Base-by-base conservation (phyloP, 1,139 yeast genomes). In the Magnusiomyces clavatus region DNA sequence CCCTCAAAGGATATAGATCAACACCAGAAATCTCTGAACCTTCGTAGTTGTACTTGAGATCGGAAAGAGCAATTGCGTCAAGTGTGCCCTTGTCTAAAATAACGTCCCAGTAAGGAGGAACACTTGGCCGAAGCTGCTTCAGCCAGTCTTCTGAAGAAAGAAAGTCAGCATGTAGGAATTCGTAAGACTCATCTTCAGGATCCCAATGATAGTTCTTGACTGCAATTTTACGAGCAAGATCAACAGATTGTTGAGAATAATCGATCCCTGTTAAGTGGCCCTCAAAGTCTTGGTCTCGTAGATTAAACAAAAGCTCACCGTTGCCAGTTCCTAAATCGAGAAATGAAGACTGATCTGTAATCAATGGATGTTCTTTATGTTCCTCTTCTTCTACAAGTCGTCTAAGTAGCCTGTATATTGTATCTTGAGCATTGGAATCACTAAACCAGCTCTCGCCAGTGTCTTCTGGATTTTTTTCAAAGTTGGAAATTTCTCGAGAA, bases 361-460 rank as follows among this genome's bases (percentile, higher is more conserved):
- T 24, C 31, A 24, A 24, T 8, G 31, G 31, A 24, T 24, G 31
- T 24, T 24, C 31, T 24, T 24, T 8, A 49, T 19, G 37, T 49
- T 58, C 54, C 40, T 40, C 53, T 46, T 55, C 53, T 2, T 56
- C 50, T 17, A 54, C 20, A 50, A 75, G 69, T 1, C 74, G 76
- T 17, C 71, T 66, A 17, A 88, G 64, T 61, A 83, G 90, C 51
- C 80, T 79, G 20, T 86, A 76, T 82, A 92, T 85, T 64, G 81
- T 83, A 55, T 75, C 75, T 64, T 90, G 97, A 0, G 98, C 97
- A 62, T 85, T 89, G 13, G 88, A 83, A 62, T 94, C 97, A 58
- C 85, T 83, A 67, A 92, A 92, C 98, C 98, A 94, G 65, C 90
- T 80, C 67, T 92, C 98, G 2, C 98, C 98, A 0, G 90, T 82